Evolutionary conservation across 257 asterid species (phyloP).

Genomic region (Verbascum thapsus): DNA sequence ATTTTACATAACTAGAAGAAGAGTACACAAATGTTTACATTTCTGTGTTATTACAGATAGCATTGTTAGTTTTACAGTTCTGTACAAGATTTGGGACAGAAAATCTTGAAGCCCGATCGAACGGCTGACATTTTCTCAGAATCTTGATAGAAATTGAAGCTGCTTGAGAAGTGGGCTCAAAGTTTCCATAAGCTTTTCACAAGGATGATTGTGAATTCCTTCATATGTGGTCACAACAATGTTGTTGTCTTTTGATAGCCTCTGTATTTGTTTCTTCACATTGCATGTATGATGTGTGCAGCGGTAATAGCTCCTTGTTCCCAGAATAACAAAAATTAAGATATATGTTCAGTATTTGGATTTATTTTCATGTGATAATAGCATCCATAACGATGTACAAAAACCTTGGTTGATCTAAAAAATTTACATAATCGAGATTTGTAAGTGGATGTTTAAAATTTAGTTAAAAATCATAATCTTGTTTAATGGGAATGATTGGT

Average conservation of each 20-base stretch:
- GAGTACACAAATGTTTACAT: constrained; percentile 13
- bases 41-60: constrained; percentile 21
- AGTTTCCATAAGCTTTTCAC: constrained; percentile 90
- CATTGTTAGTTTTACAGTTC: constrained; percentile 27
- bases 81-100: constrained; percentile 29
- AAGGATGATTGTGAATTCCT: constrained; percentile 94
- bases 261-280: constrained; percentile 93
- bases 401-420: neutral
- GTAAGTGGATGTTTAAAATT: neutral
- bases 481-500: too few species aligned
- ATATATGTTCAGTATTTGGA: constrained; percentile 15
- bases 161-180: constrained; percentile 85
- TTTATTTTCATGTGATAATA: too few species aligned
- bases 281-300: constrained; percentile 97
- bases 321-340: too few species aligned
- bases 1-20: constrained; percentile 20
- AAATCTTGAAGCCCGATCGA: neutral
- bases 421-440: neutral
- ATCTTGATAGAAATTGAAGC: constrained; percentile 88
- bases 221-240: constrained; percentile 90
- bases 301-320: constrained; percentile 88
- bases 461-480: too few species aligned
- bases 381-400: too few species aligned
- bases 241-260: constrained; percentile 75
- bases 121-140: constrained; percentile 37